Evolutionary conservation across 192 early-diverging fungal species (phyloP).

Genomic region (Haplosporangium gracile): DNA sequence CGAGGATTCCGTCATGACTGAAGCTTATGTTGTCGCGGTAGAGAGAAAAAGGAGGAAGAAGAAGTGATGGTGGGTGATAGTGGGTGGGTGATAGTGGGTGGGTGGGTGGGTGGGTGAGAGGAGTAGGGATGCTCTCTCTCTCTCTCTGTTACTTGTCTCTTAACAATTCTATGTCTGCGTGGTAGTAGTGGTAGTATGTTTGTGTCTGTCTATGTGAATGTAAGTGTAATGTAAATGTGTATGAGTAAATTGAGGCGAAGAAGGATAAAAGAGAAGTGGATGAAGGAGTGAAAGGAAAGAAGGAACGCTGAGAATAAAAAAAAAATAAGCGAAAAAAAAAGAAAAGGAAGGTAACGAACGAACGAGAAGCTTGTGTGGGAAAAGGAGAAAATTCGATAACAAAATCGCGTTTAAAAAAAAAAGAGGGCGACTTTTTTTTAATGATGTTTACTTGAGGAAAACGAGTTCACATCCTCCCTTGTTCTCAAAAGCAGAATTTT

Average conservation of each 20-base stretch:
- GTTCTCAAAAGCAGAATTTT: background rate
- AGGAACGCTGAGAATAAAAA: background rate
- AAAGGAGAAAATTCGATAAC: no score
- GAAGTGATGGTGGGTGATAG: background rate
- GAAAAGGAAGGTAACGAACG: background rate
- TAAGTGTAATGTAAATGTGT: background rate
- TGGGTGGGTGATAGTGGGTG: background rate
- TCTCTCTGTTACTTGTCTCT: background rate
- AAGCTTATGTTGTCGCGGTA: no score
- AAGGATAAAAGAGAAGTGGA: background rate
- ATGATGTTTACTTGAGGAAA: background rate
- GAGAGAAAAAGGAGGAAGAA: background rate
- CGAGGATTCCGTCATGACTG: conserved; percentile 7
- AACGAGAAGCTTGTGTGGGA: background rate
- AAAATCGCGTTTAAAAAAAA: no score
- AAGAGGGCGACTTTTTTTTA: no score
- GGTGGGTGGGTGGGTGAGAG: background rate
- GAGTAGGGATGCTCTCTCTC: background rate
- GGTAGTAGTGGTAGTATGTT: background rate
- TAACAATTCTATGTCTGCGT: background rate
- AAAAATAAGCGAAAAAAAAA: background rate
- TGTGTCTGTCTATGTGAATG: background rate
- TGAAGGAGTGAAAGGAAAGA: background rate
- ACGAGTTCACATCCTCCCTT: background rate
- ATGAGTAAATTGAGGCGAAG: background rate